These are phyloP conservation scores for Dipodascopsis uninucleata DNA, from an alignment of 805 yeast species.

Conservation along the genomic window DNA sequence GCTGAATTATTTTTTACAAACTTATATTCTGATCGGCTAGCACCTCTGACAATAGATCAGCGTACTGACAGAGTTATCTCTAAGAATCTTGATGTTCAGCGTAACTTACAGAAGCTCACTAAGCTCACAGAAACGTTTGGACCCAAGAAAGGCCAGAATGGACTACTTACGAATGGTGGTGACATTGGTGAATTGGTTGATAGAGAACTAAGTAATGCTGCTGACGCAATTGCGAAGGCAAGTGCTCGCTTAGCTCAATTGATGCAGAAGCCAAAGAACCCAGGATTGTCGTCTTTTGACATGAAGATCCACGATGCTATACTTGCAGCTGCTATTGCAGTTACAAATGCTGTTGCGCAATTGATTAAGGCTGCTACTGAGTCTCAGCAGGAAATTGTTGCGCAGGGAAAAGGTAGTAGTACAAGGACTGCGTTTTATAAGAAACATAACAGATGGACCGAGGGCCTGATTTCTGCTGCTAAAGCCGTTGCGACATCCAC, in stretches of 20 bases:
- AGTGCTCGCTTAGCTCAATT: constrained; percentile 55
- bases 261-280: constrained; percentile 48
- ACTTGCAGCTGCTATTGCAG: constrained; percentile 71
- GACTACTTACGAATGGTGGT: constrained; percentile 34
- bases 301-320: constrained; percentile 72
- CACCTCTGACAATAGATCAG: constrained; percentile 54
- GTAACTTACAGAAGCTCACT: constrained; percentile 57
- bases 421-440: constrained; percentile 73
- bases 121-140: constrained; percentile 55
- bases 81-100: constrained; percentile 71
- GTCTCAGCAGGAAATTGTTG: constrained; percentile 76
- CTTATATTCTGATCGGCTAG: constrained; percentile 51
- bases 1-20: constrained; percentile 61
- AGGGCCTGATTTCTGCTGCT: constrained; percentile 86
- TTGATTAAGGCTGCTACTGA: constrained; percentile 73
- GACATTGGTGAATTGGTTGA: constrained; percentile 72
- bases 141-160: constrained; percentile 40
- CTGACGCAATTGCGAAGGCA: constrained; percentile 64
- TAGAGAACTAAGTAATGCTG: constrained; percentile 68
- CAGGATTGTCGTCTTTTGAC: constrained; percentile 53
- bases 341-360: constrained; percentile 70
- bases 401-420: constrained; percentile 61
- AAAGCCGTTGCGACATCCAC: constrained; percentile 83
- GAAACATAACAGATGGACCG: constrained; percentile 89
- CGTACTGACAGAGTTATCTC: constrained; percentile 73